Evolutionary conservation across 768 basidiomycete species (phyloP), one percentile per base, ranked within the genome.

Genomic region (Cystobasidium ongulense): DNA sequence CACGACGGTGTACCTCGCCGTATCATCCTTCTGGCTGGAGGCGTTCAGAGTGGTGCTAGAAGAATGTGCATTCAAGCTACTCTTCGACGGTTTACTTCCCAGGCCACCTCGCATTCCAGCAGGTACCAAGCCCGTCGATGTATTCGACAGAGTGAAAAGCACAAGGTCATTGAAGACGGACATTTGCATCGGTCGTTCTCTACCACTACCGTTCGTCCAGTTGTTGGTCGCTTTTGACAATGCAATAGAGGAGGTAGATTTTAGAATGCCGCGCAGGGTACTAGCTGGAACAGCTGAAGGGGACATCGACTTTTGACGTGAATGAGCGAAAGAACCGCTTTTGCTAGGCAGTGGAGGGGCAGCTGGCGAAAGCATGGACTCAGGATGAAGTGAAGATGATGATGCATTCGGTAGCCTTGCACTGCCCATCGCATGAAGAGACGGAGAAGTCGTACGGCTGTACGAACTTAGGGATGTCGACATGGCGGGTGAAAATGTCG

Each of bases 121-220:
- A 41, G 39, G 18, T 8, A 41, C 39, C 18, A 18, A 7, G 18
- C 18, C 18, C 8, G 39, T 41, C 39, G 39, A 41, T 41, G 39
- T 8, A 41, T 7, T 75, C n/a, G 82, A 81, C 27, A 81, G 81
- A 21, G 86, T 85, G 33, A 91, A 79, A n/a, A 91, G 76, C 61
- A 90, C 79, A 36, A 91, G 72, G 79, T 92, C 90, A 21, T 86
- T 86, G 80, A 91, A 90, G 17, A 89, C 84, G 70, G 86, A 83
- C 18, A 80, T 82, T 61, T 83, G 82, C n/a, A 78, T 63, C n/a
- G 64, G 18, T 23, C 73, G 41, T 46, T 76, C 77, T 61, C 75
- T 78, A 39, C 73, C 29, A 13, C n/a, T 63, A n/a, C n/a, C 62
- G 11, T 8, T 41, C 8, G 8, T 18, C 39, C 18, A 8, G 39